Base-by-base conservation (phyloP, 106 monocot species). In the Acorus calamus region DNA sequence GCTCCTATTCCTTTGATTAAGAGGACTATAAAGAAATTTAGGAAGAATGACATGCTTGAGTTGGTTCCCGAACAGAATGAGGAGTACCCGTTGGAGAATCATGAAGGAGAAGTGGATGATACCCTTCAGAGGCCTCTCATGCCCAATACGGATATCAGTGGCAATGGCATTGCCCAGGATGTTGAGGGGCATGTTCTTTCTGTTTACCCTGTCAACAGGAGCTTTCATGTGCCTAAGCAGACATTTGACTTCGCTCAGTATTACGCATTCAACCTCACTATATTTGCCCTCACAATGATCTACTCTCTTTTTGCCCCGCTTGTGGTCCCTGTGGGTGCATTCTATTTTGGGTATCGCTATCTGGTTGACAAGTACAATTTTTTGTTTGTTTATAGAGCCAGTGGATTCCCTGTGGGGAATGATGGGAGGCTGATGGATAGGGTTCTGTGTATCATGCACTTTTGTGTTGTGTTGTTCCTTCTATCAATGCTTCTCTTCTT, bases 1-100 rank as follows among this genome's bases (percentile, higher is more conserved):
- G 87, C 96, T 28, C 96, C 96, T 6, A 71, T 96, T 50, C 96
- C 96, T 14, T 96, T 90, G 96, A 96, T 96, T 69, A 96, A 96
- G 76, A 84, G 85, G 53, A 77, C 85, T 11, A 50, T 96, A 56
- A 90, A 78, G 74, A 96, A 96, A 59, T 96, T 91, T 65, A 58
- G 74, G 5, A 96, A 91, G 66, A 96, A 96, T 73, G 96, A 96
- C 79, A 96, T 96, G 96, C 64, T 96, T 11, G 91, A 87, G 65
- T 56, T 96, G 49, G 91, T 96, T 46, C 96, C 96, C 2, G 96
- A 96, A 63, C 77, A 87, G 80, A 88, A 69, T 64, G 96, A 96
- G 61, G 87, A 91, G 61, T 83, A 78, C 50, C 46, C 70, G 60
- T 51, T 74, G 42, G 84, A 84, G 44, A 28, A 28, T 28, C 80